phyloP scores from a whole-genome alignment of 768 basidiomycete genomes.

The Trametes cingulata region DNA sequence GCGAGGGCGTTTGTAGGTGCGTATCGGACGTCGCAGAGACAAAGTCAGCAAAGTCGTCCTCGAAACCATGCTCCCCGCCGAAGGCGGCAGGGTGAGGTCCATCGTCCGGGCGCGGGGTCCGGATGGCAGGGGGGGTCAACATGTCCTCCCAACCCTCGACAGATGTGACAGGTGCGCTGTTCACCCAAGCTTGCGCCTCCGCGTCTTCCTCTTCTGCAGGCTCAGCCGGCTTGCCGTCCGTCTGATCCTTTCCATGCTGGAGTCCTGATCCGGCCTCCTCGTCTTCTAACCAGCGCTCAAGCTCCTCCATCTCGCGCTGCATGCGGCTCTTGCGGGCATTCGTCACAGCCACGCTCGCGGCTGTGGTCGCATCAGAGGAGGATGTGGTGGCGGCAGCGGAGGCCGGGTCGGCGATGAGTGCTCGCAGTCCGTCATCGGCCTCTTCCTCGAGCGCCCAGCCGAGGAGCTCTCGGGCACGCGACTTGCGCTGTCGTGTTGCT shows the following conservation, averaged over 20 bases:
- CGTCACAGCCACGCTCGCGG: conserved; percentile 20
- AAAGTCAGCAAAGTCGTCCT: conserved; percentile 81
- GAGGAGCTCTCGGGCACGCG: conserved; percentile 37
- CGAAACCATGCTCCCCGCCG: conserved; percentile 44
- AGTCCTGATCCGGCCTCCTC: conserved; percentile 37
- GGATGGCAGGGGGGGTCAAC: conserved; percentile 24
- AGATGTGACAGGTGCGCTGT: conserved; percentile 14
- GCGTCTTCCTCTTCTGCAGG: background rate
- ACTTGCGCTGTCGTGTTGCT: conserved; percentile 30
- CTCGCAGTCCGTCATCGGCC: conserved; percentile 40
- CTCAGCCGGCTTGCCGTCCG: background rate
- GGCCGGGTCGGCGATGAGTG: conserved; percentile 28
- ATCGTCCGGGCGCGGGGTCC: conserved; percentile 18
- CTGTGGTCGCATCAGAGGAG: conserved; percentile 9
- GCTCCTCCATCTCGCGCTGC: conserved; percentile 55
- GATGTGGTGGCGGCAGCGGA: conserved; percentile 19
- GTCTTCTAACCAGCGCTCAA: conserved; percentile 64
- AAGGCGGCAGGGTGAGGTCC: background rate
- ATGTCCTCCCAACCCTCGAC: conserved; percentile 23
- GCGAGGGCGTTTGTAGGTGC: background rate
- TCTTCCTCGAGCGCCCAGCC: conserved; percentile 43
- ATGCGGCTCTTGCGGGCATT: conserved; percentile 35
- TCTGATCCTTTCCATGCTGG: conserved; percentile 15
- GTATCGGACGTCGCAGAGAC: conserved; percentile 54
- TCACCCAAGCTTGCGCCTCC: conserved; percentile 26